These are phyloP conservation scores for Neurospora sp. DNA, from an alignment of 495 filamentous ascomycete species.

Conservation along the genomic window DNA sequence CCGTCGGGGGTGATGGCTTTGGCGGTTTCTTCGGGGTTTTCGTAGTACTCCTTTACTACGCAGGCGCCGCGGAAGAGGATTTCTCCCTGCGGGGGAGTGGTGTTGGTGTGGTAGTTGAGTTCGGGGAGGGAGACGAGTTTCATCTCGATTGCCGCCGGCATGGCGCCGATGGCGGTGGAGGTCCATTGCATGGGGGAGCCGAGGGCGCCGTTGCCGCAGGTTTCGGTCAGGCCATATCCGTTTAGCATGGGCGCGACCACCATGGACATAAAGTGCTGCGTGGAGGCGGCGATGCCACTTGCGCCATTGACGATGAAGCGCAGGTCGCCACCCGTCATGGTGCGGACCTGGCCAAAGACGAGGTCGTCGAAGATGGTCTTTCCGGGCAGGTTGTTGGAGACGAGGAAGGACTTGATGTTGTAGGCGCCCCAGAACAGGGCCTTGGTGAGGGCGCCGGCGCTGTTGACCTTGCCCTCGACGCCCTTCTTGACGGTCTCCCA, in stretches of 20 bases:
- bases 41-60: conserved; percentile 67
- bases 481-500: conserved; percentile 73
- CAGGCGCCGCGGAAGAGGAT: conserved; percentile 64
- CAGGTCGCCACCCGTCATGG: conserved; percentile 61
- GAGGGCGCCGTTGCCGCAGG: conserved; percentile 59
- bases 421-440: conserved; percentile 36
- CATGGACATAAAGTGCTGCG: conserved; percentile 70
- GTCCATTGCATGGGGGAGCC: conserved; percentile 59
- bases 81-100: conserved; percentile 78
- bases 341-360: conserved; percentile 64
- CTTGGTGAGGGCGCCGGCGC: conserved; percentile 16
- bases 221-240: conserved; percentile 87
- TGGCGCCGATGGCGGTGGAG: conserved; percentile 61
- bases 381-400: conserved; percentile 51
- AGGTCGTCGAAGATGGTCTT: conserved; percentile 66
- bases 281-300: conserved; percentile 64
- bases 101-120: conserved; percentile 68
- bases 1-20: conserved; percentile 74
- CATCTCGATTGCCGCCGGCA: conserved; percentile 52
- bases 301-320: conserved; percentile 72
- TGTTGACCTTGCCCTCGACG: conserved; percentile 54
- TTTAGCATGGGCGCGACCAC: conserved; percentile 64
- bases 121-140: conserved; percentile 76
- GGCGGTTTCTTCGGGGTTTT: conserved; percentile 69
- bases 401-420: conserved; percentile 45